Conservation (phyloP, 2,329 filamentous ascomycete species). For the Bipolaris oryzae region DNA sequence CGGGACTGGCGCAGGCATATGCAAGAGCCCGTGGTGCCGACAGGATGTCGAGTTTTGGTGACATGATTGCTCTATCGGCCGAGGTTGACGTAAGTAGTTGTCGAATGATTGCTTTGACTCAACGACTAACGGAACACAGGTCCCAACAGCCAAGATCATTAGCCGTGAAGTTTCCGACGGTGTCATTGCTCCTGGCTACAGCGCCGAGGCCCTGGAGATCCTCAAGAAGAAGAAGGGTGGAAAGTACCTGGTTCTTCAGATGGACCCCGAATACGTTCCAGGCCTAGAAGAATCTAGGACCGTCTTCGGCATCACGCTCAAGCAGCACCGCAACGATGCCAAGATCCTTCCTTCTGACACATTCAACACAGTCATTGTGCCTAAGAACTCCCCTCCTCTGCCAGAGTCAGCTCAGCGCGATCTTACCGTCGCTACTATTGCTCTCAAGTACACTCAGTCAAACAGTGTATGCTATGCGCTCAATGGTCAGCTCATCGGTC, state of each 20-base stretch:
- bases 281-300: constrained; percentile 76
- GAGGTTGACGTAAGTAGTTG: constrained; percentile 69
- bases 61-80: constrained; percentile 92
- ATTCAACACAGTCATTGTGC: constrained; percentile 84
- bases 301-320: constrained; percentile 86
- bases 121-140: constrained; percentile 12
- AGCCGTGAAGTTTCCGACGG: constrained; percentile 97
- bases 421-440: constrained; percentile 92
- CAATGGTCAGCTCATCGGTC: constrained; percentile 90
- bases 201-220: constrained; percentile 83
- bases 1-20: constrained; percentile 89
- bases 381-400: constrained; percentile 75
- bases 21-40: constrained; percentile 94
- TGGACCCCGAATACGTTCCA: constrained; percentile 88
- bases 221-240: constrained; percentile 98
- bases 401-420: constrained; percentile 85
- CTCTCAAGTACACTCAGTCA: constrained; percentile 95
- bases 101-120: neutral
- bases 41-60: constrained; percentile 98
- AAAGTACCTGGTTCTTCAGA: constrained; percentile 94
- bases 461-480: constrained; percentile 98
- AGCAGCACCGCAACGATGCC: constrained; percentile 92
- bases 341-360: constrained; percentile 79
- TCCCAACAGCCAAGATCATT: constrained; percentile 95
- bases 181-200: constrained; percentile 88